A percentile compares a stretch with the other conserved stretches of the same genome.
Evolutionary conservation across 2,329 filamentous ascomycete species (phyloP).

Genomic region (Raffaelea arxii): DNA sequence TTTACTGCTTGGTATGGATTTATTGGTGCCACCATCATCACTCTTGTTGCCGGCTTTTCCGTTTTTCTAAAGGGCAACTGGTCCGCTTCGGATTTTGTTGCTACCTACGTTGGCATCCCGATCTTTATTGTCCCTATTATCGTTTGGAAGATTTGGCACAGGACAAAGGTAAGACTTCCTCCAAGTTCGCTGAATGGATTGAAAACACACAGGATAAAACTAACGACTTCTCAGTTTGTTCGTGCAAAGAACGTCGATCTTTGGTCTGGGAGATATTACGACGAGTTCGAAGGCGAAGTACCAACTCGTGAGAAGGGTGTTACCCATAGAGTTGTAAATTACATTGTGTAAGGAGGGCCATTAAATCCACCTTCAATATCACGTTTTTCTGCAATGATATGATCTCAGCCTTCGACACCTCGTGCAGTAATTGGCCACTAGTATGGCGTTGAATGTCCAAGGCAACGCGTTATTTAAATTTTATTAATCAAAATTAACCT

Average conservation of each 20-base stretch:
- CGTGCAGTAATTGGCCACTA: too few relatives aligned
- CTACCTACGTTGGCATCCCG: constrained; percentile 29
- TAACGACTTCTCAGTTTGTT: not conserved
- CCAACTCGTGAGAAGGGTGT: too few relatives aligned
- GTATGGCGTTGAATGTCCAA: too few relatives aligned
- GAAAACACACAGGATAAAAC: not conserved
- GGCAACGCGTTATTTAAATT: too few relatives aligned
- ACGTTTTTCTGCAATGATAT: too few relatives aligned
- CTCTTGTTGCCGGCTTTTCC: constrained; percentile 17
- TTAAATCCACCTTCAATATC: too few relatives aligned
- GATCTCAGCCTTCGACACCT: too few relatives aligned
- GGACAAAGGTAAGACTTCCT: constrained; percentile 21
- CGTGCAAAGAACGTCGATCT: not conserved
- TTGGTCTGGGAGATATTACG: not conserved
- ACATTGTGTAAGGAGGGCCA: too few relatives aligned
- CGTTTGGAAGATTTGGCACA: constrained; percentile 27
- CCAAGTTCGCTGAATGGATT: not conserved
- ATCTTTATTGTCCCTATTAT: constrained; percentile 30
- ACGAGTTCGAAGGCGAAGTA: not conserved
- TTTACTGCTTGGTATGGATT: constrained; percentile 1
- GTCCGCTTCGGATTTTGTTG: constrained; percentile 23
- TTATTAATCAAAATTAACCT: too few relatives aligned
- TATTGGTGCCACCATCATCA: constrained; percentile 11
- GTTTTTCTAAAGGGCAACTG: constrained; percentile 17
- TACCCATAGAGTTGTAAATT: too few relatives aligned